Percentiles rank a stretch among this genome's conserved stretches.
Conservation (phyloP, 2,329 filamentous ascomycete species). For the Alternaria panax region DNA sequence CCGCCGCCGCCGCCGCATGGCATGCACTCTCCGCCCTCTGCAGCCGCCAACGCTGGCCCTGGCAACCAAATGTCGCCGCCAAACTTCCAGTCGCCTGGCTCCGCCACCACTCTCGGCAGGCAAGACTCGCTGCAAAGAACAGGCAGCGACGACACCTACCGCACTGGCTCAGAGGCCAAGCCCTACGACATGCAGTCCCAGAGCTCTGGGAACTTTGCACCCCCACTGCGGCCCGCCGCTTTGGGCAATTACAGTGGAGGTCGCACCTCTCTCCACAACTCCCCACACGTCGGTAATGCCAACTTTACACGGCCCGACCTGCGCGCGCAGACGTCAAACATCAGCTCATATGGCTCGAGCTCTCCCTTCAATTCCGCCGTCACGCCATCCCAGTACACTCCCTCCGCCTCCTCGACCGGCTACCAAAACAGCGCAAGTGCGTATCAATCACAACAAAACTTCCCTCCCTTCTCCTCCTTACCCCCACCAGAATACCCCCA, state of each 20-base stretch:
- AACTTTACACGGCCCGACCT: constrained; percentile 47
- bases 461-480: constrained; percentile 66
- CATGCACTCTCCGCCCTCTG: constrained; percentile 45
- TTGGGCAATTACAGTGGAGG: constrained; percentile 42
- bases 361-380: constrained; percentile 48
- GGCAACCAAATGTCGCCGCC: constrained; percentile 48
- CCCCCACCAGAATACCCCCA: constrained; percentile 65
- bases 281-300: constrained; percentile 46
- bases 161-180: constrained; percentile 40
- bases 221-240: constrained; percentile 46
- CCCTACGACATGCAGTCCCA: constrained; percentile 48
- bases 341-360: constrained; percentile 44
- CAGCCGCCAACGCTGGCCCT: constrained; percentile 27
- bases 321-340: constrained; percentile 46
- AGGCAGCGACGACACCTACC: constrained; percentile 49
- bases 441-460: constrained; percentile 68
- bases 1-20: too few species aligned
- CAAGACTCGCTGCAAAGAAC: constrained; percentile 44
- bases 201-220: constrained; percentile 44
- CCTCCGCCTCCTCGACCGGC: constrained; percentile 54
- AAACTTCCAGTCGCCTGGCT: constrained; percentile 42
- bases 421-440: constrained; percentile 48
- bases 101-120: constrained; percentile 37
- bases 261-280: constrained; percentile 44
- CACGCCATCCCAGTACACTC: constrained; percentile 57